These are phyloP conservation scores for Mimosa bimucronata DNA, from an alignment of 306 rosid genomes.

Conservation along the genomic window DNA sequence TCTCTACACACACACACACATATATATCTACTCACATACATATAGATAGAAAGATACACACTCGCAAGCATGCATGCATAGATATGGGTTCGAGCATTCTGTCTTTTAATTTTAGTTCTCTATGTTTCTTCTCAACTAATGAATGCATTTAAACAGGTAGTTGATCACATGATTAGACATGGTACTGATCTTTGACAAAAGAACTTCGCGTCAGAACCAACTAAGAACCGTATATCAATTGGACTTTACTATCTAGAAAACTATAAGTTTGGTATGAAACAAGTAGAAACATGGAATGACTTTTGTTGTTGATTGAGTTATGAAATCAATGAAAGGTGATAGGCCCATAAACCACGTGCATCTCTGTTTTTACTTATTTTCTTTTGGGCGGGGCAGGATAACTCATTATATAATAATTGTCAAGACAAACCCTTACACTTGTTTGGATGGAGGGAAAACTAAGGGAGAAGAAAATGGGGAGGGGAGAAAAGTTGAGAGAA, in stretches of 20 bases:
- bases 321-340: background rate
- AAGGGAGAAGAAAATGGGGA: background rate
- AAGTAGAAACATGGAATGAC: background rate
- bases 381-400: background rate
- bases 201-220: background rate
- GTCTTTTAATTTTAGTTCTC: background rate
- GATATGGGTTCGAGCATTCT: background rate
- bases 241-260: background rate
- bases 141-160: background rate
- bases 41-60: no score
- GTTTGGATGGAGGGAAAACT: background rate
- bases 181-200: background rate
- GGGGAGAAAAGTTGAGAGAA: background rate
- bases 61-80: background rate
- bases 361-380: background rate
- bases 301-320: background rate
- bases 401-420: background rate
- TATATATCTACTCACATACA: background rate
- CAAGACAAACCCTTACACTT: background rate
- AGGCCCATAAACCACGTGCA: background rate
- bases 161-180: background rate
- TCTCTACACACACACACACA: no score
- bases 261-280: background rate
- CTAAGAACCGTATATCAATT: background rate
- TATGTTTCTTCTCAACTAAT: background rate